Conservation (phyloP, 2,329 filamentous ascomycete genomes). For the Monilinia fructicola region DNA sequence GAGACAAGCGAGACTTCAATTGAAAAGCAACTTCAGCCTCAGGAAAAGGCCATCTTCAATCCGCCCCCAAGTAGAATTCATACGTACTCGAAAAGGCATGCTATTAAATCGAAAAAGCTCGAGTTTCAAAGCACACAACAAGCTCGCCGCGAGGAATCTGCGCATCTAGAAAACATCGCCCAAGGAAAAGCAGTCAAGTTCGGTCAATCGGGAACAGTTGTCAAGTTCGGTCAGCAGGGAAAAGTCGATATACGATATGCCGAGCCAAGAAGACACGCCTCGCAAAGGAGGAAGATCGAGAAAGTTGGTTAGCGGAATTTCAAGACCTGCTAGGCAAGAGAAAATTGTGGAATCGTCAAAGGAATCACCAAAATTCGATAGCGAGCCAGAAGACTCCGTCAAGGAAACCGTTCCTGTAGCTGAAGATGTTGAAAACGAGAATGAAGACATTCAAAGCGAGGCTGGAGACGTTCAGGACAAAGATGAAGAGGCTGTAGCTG, state of each 20-base stretch:
- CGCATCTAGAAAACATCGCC: background rate
- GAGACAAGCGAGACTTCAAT: background rate
- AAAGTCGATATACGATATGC: background rate
- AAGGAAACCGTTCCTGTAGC: background rate
- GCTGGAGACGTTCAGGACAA: background rate
- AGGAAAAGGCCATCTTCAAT: background rate
- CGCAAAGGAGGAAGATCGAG: background rate
- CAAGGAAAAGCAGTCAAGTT: background rate
- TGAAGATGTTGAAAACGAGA: background rate
- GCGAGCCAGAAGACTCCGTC: background rate
- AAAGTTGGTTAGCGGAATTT: background rate
- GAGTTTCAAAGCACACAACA: background rate
- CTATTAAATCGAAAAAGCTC: background rate
- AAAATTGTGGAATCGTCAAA: background rate
- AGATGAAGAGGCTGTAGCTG: background rate
- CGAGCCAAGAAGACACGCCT: background rate
- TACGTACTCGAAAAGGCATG: background rate
- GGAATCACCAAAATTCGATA: background rate
- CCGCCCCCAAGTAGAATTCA: background rate
- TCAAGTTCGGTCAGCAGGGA: background rate
- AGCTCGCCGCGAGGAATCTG: background rate
- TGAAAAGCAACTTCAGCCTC: background rate
- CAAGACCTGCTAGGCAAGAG: background rate
- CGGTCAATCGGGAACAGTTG: background rate
- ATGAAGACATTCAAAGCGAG: background rate